A percentile compares a stretch with the other conserved stretches of the same genome.
These are phyloP conservation scores for Caryopteris hybrid DNA, from an alignment of 305 asterid species.

Conservation along the genomic window DNA sequence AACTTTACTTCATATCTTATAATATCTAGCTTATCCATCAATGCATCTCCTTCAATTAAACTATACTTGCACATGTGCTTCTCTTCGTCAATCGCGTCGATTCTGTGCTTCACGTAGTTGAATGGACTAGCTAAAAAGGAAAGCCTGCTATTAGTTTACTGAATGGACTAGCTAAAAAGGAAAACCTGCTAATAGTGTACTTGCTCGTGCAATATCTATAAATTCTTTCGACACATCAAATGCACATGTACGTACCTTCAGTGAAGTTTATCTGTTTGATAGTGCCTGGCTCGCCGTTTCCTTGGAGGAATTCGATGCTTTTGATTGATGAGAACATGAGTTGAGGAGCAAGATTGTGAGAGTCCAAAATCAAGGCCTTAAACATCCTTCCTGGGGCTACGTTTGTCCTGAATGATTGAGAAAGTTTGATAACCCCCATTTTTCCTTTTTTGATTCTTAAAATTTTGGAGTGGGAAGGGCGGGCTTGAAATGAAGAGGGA, in stretches of 20 bases:
- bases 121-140: conserved; percentile 39
- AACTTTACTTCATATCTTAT: conserved; percentile 47
- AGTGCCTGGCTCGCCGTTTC: conserved; percentile 54
- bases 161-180: too few relatives aligned
- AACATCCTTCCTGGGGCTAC: conserved; percentile 54
- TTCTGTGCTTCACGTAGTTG: conserved; percentile 48
- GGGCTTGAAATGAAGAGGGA: neutral
- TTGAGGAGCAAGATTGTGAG: conserved; percentile 56
- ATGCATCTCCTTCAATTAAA: conserved; percentile 43
- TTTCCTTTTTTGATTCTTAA: neutral
- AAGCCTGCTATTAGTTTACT: too few relatives aligned
- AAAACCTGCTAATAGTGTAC: too few relatives aligned
- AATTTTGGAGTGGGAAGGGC: too few relatives aligned
- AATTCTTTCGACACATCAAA: too few relatives aligned
- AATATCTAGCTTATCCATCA: conserved; percentile 38
- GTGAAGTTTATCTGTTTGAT: conserved; percentile 62
- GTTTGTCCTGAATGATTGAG: conserved; percentile 40
- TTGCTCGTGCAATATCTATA: too few relatives aligned
- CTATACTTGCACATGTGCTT: conserved; percentile 35
- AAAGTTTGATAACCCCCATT: conserved; percentile 36
- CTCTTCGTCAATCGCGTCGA: conserved; percentile 42
- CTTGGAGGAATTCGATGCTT: conserved; percentile 52
- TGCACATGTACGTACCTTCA: conserved; percentile 22
- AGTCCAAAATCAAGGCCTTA: conserved; percentile 59
- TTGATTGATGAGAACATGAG: conserved; percentile 60